Conservation (phyloP, 1,284 basidiomycete species). For the Melanopsichium pennsylvanicum region DNA sequence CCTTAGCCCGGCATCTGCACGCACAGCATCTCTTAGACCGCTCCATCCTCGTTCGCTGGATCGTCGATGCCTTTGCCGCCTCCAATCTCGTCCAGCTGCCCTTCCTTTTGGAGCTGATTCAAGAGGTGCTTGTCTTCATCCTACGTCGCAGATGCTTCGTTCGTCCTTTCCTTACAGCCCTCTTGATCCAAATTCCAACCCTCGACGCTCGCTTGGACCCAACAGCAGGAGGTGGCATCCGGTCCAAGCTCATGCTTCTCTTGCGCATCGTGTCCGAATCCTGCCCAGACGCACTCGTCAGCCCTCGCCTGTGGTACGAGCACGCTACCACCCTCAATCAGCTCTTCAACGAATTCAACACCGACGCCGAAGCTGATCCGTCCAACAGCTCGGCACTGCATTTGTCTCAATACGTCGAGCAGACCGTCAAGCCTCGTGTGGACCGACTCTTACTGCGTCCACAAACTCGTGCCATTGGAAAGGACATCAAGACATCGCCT, state of each 20-base stretch:
- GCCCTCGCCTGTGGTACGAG: conserved; percentile 68
- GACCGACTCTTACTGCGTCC: conserved; percentile 21
- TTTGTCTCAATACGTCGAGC: conserved; percentile 16
- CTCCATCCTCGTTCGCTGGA: conserved; percentile 80
- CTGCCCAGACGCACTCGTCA: conserved; percentile 75
- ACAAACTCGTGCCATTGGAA: not conserved
- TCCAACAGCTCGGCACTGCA: not conserved
- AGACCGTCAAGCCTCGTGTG: conserved; percentile 12
- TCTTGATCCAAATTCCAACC: conserved; percentile 18
- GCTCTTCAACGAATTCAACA: conserved; percentile 19
- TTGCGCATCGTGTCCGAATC: conserved; percentile 33
- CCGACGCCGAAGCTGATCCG: conserved; percentile 2
- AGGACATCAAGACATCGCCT: not conserved
- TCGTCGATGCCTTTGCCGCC: conserved; percentile 76
- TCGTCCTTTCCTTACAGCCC: conserved; percentile 23
- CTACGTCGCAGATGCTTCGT: conserved; percentile 31
- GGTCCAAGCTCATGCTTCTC: conserved; percentile 30
- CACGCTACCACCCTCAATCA: conserved; percentile 19
- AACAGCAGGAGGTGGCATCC: conserved; percentile 13
- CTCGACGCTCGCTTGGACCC: conserved; percentile 27
- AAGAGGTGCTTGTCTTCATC: conserved; percentile 36
- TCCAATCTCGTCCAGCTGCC: conserved; percentile 43
- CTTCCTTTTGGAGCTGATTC: conserved; percentile 39
- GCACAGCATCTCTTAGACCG: conserved; percentile 82
- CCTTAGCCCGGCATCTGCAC: conserved; percentile 76